Base-by-base conservation (phyloP, 768 basidiomycete species). In the Suillus cothurnatus region DNA sequence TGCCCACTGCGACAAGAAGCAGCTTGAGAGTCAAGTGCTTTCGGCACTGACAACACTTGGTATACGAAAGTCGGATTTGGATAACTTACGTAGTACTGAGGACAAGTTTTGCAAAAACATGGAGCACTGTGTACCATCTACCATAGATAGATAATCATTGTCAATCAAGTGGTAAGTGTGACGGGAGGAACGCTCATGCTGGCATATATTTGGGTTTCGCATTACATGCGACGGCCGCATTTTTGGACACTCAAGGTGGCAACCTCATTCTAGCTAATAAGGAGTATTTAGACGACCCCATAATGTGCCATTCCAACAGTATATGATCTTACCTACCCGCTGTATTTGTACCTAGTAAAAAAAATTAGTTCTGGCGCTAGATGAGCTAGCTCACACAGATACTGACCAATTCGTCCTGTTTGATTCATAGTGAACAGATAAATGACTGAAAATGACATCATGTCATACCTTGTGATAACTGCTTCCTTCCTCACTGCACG, bases 401-500 rank as follows among this genome's bases (percentile, higher is more conserved):
- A 64, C 71, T 57, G 21, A 71, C 75, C 75, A 76, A 56, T 69
- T 77, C 26, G 74, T 76, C 65, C 74, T 76, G 55, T 58, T 45
- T n/a, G 58, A 52, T 49, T 34, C 12, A 21, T 60, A 31, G n/a
- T 74, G 32, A 70, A 50, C 11, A n/a, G 21, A 9, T 15, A 6
- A 47, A 8, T 11, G 5, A 3, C 47, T 9, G 14, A 38, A 34
- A 61, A 21, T 36, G 26, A 11, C 11, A 38, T 60, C 61, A 39
- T 17, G 50, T 62, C 78, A 34, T 69, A 83, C 84, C 90, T 72
- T 39, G 94, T 90, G 69, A 94, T 89, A 3, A 99, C 97, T 1
- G 95, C 97, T 71, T 92, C 93, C 70, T 87, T 89, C 61, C 97
- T 83, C 9, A 99, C 95, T 2, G 78, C 78, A 65, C 92, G 82